Evolutionary conservation across 2,329 filamentous ascomycete species (phyloP), one percentile per base, ranked within the genome.

Genomic region (Verticillium albo-atrum): DNA sequence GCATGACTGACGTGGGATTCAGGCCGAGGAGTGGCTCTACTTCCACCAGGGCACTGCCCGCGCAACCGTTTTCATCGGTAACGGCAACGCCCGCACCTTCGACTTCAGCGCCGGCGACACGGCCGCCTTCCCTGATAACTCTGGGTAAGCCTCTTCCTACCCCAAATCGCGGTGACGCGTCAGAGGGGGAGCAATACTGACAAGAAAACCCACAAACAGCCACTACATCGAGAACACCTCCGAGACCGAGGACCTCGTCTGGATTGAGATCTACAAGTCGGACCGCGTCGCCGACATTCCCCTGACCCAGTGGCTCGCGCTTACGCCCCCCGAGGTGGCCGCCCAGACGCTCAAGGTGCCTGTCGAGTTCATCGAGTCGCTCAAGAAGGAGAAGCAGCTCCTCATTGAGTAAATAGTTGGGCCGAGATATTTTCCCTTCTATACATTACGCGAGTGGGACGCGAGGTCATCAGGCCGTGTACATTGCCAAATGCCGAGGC

Each of bases 211-310:
- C 75, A 37, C 14, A n/a, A 37, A 17, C 20, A 47, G 86, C 0
- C 88, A 90, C 66, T 90, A 89, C 65, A 86, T 90, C 59, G 86
- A 89, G 65, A 90, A 90, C 68, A 86, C 81, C 0, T 87, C 84
- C 0, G 75, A 84, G 2, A 83, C 79, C 0, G 84, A 89, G 61
- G 84, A 87, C 55, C 75, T 90, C 3, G 78, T 87, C 4, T 89
- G 84, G 82, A 82, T 90, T 30, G 88, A 90, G 69, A 82, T 90
- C 20, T 90, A 88, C 77, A 89, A 88, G 74, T 83, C 81, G 50
- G 85, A 89, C 62, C 79, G 82, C 2, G 85, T 90, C 1, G 84
- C 82, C 1, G 88, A 90, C 67, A 87, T 90, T 62, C 81, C 83
- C 0, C 70, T 90, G 51, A 85, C 83, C 0, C 87, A 90, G 70